phyloP scores from a whole-genome alignment of 2,329 filamentous ascomycete genomes.

The Ophiostoma novo-ulmi region DNA sequence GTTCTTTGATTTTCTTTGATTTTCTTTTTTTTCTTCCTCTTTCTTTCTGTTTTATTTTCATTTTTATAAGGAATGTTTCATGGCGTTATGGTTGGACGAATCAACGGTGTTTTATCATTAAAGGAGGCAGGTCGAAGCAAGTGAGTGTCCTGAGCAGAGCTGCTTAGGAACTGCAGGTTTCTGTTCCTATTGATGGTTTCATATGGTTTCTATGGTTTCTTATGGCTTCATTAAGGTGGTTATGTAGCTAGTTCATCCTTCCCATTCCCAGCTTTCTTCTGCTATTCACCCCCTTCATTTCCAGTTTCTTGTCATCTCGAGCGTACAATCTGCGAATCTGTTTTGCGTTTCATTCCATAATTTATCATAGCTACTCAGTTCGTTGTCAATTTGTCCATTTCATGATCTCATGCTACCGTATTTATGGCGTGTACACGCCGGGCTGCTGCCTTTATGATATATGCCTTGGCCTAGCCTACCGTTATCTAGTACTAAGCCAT shows the following conservation, averaged over 20 bases:
- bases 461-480: too few relatives aligned
- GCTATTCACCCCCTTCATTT: neutral
- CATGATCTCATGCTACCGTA: too few relatives aligned
- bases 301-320: neutral
- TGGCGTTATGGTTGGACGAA: neutral
- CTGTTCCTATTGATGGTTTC: neutral
- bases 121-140: constrained; percentile 1
- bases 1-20: too few relatives aligned
- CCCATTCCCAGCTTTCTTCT: too few relatives aligned
- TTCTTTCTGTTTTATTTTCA: neutral
- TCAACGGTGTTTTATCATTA: neutral
- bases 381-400: too few relatives aligned
- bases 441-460: too few relatives aligned
- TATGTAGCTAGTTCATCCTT: neutral
- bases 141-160: neutral
- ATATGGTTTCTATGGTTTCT: neutral
- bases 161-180: neutral
- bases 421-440: too few relatives aligned
- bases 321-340: too few relatives aligned
- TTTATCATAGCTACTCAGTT: too few relatives aligned
- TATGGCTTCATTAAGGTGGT: neutral
- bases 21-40: neutral
- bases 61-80: neutral
- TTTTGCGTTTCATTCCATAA: too few relatives aligned
- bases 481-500: too few relatives aligned